A percentile compares a stretch with the other conserved stretches of the same genome.
phyloP scores from a whole-genome alignment of 331 rosid species.

The Rosa hybrid region DNA sequence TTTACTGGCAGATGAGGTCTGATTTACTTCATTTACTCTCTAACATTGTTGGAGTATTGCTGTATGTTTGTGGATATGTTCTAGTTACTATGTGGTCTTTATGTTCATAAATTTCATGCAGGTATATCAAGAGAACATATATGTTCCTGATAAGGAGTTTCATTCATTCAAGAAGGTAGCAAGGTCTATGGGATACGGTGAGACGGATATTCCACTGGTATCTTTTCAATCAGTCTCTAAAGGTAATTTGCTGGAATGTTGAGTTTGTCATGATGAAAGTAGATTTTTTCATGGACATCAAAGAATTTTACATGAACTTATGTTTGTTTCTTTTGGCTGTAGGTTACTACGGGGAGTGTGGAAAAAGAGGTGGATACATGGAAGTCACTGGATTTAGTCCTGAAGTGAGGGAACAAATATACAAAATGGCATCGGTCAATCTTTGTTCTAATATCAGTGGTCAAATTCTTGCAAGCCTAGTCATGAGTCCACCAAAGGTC shows the following conservation, averaged over 20 bases:
- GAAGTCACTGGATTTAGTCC: conserved; percentile 87
- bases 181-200: conserved; percentile 83
- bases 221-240: conserved; percentile 96
- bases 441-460: conserved; percentile 97
- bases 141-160: conserved; percentile 83
- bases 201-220: conserved; percentile 64
- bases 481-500: conserved; percentile 99
- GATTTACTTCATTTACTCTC: neutral
- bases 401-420: conserved; percentile 86
- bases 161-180: conserved; percentile 92
- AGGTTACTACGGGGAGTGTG: conserved; percentile 98
- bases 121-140: conserved; percentile 94
- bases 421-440: conserved; percentile 92
- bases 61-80: conserved; percentile 3
- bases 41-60: conserved; percentile 1
- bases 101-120: conserved; percentile 33
- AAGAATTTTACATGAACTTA: neutral
- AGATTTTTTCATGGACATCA: neutral
- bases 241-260: conserved; percentile 46
- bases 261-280: neutral
- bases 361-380: conserved; percentile 98
- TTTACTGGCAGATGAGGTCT: conserved; percentile 97
- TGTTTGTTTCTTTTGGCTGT: conserved; percentile 17
- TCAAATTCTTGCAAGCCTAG: conserved; percentile 92
- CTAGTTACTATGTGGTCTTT: conserved; percentile 9